These are phyloP conservation scores for Mycena galericulata DNA, from an alignment of 768 basidiomycete genomes.

Conservation along the genomic window DNA sequence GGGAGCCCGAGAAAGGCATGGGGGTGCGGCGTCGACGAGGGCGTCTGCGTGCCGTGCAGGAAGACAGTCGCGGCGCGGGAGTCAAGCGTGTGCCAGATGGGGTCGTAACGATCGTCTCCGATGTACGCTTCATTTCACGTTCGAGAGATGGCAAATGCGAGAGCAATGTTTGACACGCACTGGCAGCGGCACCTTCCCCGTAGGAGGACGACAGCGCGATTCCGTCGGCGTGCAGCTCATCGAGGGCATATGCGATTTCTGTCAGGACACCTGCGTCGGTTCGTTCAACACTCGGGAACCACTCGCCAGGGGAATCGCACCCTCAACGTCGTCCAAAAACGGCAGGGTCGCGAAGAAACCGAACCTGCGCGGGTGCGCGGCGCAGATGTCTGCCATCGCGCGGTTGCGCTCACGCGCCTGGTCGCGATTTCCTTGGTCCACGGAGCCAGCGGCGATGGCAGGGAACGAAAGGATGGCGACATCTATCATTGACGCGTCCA, in stretches of 20 bases:
- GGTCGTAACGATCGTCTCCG: slow-evolving; percentile 71
- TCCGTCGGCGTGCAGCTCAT: slow-evolving; percentile 72
- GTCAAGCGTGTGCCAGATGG: slow-evolving; percentile 79
- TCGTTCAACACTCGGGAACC: not conserved
- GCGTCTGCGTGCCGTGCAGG: slow-evolving; percentile 77
- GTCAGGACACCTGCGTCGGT: slow-evolving; percentile 64
- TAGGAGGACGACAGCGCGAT: slow-evolving; percentile 77
- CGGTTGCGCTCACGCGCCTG: slow-evolving; percentile 61
- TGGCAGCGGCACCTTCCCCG: slow-evolving; percentile 64
- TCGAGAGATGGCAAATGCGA: not conserved
- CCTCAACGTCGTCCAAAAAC: slow-evolving; percentile 70
- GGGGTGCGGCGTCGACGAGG: slow-evolving; percentile 73
- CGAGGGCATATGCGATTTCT: slow-evolving; percentile 73
- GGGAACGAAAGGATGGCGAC: slow-evolving; percentile 77
- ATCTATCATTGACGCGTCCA: slow-evolving; percentile 70
- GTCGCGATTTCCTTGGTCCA: slow-evolving; percentile 54
- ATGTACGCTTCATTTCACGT: slow-evolving; percentile 68
- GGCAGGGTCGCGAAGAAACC: slow-evolving; percentile 80
- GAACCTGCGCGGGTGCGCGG: slow-evolving; percentile 65
- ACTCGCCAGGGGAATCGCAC: slow-evolving; percentile 43
- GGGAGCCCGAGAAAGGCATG: slow-evolving; percentile 76
- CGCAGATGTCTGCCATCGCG: slow-evolving; percentile 60
- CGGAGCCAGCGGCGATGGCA: slow-evolving; percentile 56
- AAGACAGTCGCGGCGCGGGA: slow-evolving; percentile 71
- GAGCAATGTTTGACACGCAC: slow-evolving; percentile 49